phyloP scores from a whole-genome alignment of 2,329 filamentous ascomycete genomes.

The Alternaria infectoria region DNA sequence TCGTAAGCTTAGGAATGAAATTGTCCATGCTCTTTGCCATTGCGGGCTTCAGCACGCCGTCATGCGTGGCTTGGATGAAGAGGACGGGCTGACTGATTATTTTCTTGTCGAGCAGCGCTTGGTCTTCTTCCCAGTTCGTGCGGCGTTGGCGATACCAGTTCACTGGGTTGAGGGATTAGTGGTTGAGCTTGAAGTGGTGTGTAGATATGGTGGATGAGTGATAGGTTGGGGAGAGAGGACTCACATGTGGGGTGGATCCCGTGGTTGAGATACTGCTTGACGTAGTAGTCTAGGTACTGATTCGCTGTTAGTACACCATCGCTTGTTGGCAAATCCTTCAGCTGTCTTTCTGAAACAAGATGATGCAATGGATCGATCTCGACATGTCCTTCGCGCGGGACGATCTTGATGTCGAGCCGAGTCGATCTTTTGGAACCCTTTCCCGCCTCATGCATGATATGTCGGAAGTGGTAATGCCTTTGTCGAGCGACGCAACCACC shows the following conservation, averaged over 20 bases:
- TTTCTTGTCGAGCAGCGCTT: conserved; percentile 41
- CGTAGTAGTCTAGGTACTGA: conserved; percentile 72
- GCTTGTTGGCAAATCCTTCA: neutral
- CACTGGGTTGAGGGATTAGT: conserved; percentile 49
- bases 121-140: conserved; percentile 80
- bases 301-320: conserved; percentile 55
- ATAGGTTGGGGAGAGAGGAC: conserved; percentile 14
- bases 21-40: conserved; percentile 76
- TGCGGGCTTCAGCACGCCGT: conserved; percentile 73
- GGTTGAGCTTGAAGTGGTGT: neutral
- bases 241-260: conserved; percentile 76
- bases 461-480: neutral
- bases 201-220: neutral
- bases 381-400: neutral
- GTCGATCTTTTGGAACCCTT: conserved; percentile 3
- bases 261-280: conserved; percentile 70
- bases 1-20: conserved; percentile 68
- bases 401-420: neutral
- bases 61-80: conserved; percentile 74
- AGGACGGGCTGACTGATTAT: conserved; percentile 62
- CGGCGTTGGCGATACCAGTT: conserved; percentile 85
- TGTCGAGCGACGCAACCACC: neutral
- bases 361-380: neutral
- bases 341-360: conserved; percentile 11
- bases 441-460: conserved; percentile 1